Evolutionary conservation across 768 basidiomycete genomes (phyloP).

Genomic region (Mycena sanguinolenta): DNA sequence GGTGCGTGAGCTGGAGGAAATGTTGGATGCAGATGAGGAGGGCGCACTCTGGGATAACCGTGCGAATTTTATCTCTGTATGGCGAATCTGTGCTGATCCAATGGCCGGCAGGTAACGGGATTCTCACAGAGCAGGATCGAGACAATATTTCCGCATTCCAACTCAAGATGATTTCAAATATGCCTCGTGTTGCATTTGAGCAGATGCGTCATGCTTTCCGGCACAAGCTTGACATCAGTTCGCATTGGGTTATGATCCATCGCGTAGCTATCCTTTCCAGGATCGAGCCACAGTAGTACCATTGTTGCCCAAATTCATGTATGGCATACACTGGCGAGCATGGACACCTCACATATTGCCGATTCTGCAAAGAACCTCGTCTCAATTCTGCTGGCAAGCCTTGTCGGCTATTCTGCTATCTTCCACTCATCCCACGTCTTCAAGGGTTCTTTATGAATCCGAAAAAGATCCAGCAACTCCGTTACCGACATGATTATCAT

Average conservation of each 20-base stretch:
- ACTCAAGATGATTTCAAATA: background rate
- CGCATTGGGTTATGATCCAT: background rate
- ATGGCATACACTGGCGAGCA: background rate
- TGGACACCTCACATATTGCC: background rate
- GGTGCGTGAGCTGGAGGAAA: background rate
- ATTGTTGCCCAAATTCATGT: background rate
- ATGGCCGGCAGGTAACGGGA: background rate
- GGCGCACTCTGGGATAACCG: background rate
- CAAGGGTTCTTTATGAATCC: background rate
- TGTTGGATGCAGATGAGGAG: background rate
- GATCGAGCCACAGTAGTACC: background rate
- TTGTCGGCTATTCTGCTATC: background rate
- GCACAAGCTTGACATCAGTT: background rate
- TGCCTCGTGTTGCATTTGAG: background rate
- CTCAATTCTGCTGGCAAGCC: background rate
- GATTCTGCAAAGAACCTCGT: background rate
- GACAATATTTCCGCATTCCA: background rate
- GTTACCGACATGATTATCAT: background rate
- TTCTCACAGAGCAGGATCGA: background rate
- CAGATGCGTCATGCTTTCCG: background rate
- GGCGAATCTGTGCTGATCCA: no score
- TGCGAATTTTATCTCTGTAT: background rate
- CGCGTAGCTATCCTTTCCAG: background rate
- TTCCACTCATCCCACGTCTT: background rate
- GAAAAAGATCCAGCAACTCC: background rate